Base-by-base conservation (phyloP, 495 filamentous ascomycete genomes). In the Diplogelasinospora grovesii region DNA sequence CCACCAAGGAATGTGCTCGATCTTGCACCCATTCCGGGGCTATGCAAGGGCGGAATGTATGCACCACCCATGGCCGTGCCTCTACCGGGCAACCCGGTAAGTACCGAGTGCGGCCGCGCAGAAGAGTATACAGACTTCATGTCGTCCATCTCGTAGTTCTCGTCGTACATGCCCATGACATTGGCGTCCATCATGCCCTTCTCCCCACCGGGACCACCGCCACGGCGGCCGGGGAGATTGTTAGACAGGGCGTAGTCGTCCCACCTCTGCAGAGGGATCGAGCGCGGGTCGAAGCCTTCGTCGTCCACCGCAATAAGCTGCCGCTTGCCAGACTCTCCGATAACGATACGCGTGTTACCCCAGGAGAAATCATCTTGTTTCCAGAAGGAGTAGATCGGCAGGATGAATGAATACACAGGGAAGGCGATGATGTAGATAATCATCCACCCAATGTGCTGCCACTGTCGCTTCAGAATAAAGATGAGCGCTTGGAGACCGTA, bases 401-500 rank as follows among this genome's bases (percentile, higher is more conserved):
- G 75, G 40, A 95, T 56, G 54, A 98, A 89, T 11, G 81, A 89
- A 68, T 89, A 95, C 51, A 98, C 83, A 0, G 93, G 93, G 72
- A 84, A 95, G 1, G 92, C 93, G 6, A 89, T 50, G 47, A 98
- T 73, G 61, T 98, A 98, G 54, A 98, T 97, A 54, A 97, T 83
- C 87, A 98, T 96, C 92, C 92, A 98, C 32, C 92, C 92, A 28
- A 98, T 72, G 55, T 95, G 88, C 60, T 98, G 87, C 92, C 92
- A 98, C 63, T 97, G 86, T 9, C 93, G 75, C 62, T 89, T 93
- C 48, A 97, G 64, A 50, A 97, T 87, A 70, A 98, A 98, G 51
- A 98, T 92, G 21, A 96, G 64, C 2, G 88, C 89, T 54, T 98
- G 92, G 9, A 98, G 77, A 70, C 92, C 92, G 52, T 98, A 98